Evolutionary conservation across 352 stramenopile genomes (phyloP), one percentile per base, ranked within the genome.

Genomic region (Pythium chondricola): DNA sequence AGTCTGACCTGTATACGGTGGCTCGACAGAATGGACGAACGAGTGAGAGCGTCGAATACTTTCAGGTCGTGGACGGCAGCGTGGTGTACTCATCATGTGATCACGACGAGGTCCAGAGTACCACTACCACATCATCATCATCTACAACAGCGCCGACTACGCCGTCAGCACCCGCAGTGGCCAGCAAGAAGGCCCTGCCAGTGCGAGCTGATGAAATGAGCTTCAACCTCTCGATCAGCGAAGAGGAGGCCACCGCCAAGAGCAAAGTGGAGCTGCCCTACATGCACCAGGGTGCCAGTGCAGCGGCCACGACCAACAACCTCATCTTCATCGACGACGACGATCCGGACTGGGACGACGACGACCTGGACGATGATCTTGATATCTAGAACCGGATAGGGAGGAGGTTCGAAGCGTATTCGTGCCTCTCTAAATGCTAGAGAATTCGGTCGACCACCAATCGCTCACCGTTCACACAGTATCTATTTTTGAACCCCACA

Each of bases 241-340:
- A 44, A 7, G 60, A 67, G 10, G 79, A 90, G 41, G 67, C 82
- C 52, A 42, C 48, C 5, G 72, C 74, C 21, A 88, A 87, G 52
- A 70, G 59, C 24, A 62, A 72, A 48, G 79, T 90, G 17, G 51
- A 83, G 48, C 58, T 90, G 24, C 79, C 79, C 24, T 90, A 90
- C 42, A 82, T 83, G 60, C 79, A 88, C 36, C 75, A 84, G 54
- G 61, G 58, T 2, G 44, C 3, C 26, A 22, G 37, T 16, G 17
- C 14, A 11, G 17, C 11, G 18, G 27, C 43, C 13, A 48, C 16
- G 13, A 18, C 36, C 16, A 71, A 60, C 32, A 63, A 63, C 9
- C 39, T 88, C 30, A 77, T 91, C 30, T 87, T 84, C 48, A 91
- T 91, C 46, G 79, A 91, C 26, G 70, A 88, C 35, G 79, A 88